Evolutionary conservation across 2,329 filamentous ascomycete species (phyloP), one percentile per base, ranked within the genome.

Genomic region (Aureobasidium melanogenum): DNA sequence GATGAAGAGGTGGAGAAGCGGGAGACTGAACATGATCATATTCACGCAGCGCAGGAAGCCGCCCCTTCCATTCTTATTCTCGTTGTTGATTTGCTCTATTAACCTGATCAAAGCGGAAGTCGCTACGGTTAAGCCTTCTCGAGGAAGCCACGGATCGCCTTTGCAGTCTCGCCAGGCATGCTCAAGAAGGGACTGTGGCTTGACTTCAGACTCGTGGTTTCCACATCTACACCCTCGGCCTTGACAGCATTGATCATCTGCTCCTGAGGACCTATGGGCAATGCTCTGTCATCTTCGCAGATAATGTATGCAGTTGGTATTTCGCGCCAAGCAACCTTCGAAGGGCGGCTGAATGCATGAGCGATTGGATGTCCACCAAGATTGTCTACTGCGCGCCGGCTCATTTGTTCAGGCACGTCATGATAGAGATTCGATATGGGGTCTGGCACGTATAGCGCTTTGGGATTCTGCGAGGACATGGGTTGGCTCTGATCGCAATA

Each of bases 251-350:
- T 60, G n/a, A 73, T 68, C 73, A 77, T 73, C 14, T 65, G 67
- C 63, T 74, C 69, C 64, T 78, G 74, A 9, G 61, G 68, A 3
- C 39, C 50, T 9, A 70, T n/a, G 19, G 70, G 71, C 47, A 77
- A 71, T 4, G 74, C 74, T 17, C 66, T 66, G 56, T 78, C 76
- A 17, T 69, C 63, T 62, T 72, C 69, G 63, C 75, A 78, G n/a
- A 75, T 51, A 10, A 79, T 63, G 63, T 76, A 78, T 8, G 74
- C 75, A 24, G 67, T 70, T 2, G 75, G 72, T 19, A 79, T 71
- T 43, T 73, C 66, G 48, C 69, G 73, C 60, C 60, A 62, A 14
- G 60, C 60, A 14, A 47, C 34, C 15, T 51, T 50, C 1, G 41
- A 34, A 14, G 52, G 51, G 2, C 12, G 9, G n/a, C 32, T n/a